Conservation (phyloP, 1,139 yeast species). For the Geotrichum cucujoidarum region DNA sequence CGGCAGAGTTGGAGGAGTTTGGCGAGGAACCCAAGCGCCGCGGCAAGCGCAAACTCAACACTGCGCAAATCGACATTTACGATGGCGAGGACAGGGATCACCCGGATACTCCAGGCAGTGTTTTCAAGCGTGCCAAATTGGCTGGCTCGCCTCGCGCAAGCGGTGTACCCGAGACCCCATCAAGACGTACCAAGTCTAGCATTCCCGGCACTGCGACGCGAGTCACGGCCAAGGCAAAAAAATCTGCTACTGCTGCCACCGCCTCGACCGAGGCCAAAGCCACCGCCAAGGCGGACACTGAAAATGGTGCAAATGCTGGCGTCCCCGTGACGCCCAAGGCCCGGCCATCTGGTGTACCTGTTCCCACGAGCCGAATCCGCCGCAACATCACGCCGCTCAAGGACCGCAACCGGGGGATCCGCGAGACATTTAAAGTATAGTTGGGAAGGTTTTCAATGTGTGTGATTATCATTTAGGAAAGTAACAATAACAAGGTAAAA, state of each 20-base stretch:
- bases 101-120: constrained; percentile 25
- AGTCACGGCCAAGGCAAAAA: neutral
- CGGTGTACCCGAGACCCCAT: neutral
- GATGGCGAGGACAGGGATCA: constrained; percentile 22
- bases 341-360: neutral
- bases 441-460: too few relatives aligned
- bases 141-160: neutral
- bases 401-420: constrained; percentile 2
- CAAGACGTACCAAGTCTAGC: neutral
- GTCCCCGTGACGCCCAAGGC: neutral
- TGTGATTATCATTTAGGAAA: too few relatives aligned
- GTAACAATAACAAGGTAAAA: neutral
- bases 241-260: neutral
- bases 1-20: neutral
- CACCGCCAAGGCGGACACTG: neutral
- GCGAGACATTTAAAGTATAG: constrained; percentile 2
- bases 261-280: neutral
- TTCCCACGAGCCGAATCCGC: neutral
- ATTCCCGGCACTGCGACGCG: neutral
- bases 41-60: constrained; percentile 10
- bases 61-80: constrained; percentile 1
- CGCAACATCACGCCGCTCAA: constrained; percentile 10
- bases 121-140: constrained; percentile 24
- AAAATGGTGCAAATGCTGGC: neutral
- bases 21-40: constrained; percentile 8